Evolutionary conservation across 2,329 filamentous ascomycete genomes (phyloP).

Genomic region (Trichoderma brevicompactum): DNA sequence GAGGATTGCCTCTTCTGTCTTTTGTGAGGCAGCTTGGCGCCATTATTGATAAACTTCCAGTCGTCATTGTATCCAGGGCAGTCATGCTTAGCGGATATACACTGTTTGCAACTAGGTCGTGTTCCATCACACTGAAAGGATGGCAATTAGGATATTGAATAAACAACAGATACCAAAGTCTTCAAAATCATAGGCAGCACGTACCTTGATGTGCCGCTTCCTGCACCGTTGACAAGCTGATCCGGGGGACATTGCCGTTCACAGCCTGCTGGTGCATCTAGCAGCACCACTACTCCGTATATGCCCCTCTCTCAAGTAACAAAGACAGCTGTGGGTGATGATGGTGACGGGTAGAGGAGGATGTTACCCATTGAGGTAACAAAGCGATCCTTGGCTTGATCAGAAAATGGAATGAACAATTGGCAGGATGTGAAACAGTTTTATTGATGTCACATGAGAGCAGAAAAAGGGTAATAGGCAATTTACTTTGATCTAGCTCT

Average conservation of each 20-base stretch:
- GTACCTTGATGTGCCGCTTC: constrained; percentile 19
- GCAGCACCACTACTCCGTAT: neutral
- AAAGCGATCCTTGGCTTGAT: neutral
- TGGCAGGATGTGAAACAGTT: neutral
- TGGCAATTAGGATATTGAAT: neutral
- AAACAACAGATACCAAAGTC: no score
- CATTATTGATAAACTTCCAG: constrained; percentile 23
- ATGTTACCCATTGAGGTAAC: constrained; percentile 25
- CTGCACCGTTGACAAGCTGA: constrained; percentile 24
- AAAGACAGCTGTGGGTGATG: neutral
- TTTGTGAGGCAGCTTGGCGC: constrained; percentile 2
- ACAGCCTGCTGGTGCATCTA: neutral
- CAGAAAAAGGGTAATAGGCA: neutral
- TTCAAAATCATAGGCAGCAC: neutral
- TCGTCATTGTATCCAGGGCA: constrained; percentile 18
- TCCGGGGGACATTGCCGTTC: constrained; percentile 22
- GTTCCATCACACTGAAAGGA: constrained; percentile 10
- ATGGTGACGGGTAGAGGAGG: neutral
- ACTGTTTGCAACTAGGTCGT: constrained; percentile 10
- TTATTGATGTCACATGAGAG: neutral
- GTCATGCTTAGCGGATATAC: constrained; percentile 7
- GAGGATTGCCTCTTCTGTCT: constrained; percentile 7
- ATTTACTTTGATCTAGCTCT: constrained; percentile 5
- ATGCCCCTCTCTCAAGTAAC: neutral
- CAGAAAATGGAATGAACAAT: neutral